A percentile compares a stretch with the other conserved stretches of the same genome.
These are phyloP conservation scores for Lentinula edodes DNA, from an alignment of 768 basidiomycete genomes.

Conservation along the genomic window DNA sequence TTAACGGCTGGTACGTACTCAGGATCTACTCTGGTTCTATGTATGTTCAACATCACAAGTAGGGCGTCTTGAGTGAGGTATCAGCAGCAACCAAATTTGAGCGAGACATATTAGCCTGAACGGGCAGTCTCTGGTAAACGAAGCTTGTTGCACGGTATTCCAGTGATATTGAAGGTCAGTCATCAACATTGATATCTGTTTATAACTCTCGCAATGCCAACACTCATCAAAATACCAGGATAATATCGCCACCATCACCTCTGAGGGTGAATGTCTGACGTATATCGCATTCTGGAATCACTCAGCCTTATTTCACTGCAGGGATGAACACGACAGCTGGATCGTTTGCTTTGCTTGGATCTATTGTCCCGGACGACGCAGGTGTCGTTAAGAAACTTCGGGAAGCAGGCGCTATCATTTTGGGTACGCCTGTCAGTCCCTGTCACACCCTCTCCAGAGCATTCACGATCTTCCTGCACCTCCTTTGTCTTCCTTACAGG, in stretches of 20 bases:
- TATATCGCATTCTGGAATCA: background rate
- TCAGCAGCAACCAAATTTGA: too few species aligned
- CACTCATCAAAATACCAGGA: constrained; percentile 9
- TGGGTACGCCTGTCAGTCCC: constrained; percentile 15
- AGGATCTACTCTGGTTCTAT: too few species aligned
- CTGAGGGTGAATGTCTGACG: constrained; percentile 15
- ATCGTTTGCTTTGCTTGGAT: constrained; percentile 28
- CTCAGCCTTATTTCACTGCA: background rate
- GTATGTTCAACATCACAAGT: too few species aligned
- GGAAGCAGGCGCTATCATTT: constrained; percentile 27
- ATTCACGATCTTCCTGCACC: background rate
- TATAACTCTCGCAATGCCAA: background rate
- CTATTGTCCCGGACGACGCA: constrained; percentile 28
- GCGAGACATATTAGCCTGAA: too few species aligned
- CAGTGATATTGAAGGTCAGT: constrained; percentile 15
- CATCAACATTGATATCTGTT: too few species aligned
- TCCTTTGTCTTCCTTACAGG: constrained; percentile 12
- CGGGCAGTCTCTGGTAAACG: constrained; percentile 21
- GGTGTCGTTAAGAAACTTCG: constrained; percentile 25
- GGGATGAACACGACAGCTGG: constrained; percentile 40
- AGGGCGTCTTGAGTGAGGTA: too few species aligned
- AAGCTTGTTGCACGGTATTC: constrained; percentile 32
- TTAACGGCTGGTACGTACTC: too few species aligned
- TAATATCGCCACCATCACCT: constrained; percentile 24
- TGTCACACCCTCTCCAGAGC: background rate